Evolutionary conservation across 2,329 filamentous ascomycete genomes (phyloP).

Genomic region (Gnomoniopsis sp.): DNA sequence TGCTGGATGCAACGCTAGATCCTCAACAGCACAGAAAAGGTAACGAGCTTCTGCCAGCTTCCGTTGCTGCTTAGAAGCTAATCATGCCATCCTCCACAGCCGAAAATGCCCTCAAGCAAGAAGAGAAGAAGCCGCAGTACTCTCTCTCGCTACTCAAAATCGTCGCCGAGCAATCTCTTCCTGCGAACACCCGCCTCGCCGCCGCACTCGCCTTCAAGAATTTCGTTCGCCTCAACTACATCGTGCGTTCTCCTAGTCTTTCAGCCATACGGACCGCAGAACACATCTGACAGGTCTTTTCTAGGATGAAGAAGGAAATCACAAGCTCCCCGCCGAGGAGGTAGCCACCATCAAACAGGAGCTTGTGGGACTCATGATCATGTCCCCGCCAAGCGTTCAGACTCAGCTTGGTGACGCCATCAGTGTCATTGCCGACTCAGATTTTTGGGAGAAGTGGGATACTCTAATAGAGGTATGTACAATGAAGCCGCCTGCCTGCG

Average conservation of each 20-base stretch:
- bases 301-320: slow-evolving; percentile 85
- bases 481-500: not conserved
- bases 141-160: slow-evolving; percentile 87
- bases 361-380: slow-evolving; percentile 95
- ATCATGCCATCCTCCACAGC: slow-evolving; percentile 48
- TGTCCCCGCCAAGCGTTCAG: slow-evolving; percentile 81
- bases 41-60: slow-evolving; percentile 33
- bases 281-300: slow-evolving; percentile 11
- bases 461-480: slow-evolving; percentile 75
- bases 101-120: slow-evolving; percentile 72
- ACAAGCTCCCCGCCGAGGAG: slow-evolving; percentile 81
- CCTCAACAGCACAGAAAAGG: slow-evolving; percentile 86
- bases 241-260: slow-evolving; percentile 48
- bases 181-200: slow-evolving; percentile 76
- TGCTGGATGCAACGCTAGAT: slow-evolving; percentile 89
- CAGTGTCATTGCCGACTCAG: slow-evolving; percentile 94
- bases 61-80: slow-evolving; percentile 9
- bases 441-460: slow-evolving; percentile 95
- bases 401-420: slow-evolving; percentile 94
- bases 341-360: slow-evolving; percentile 90
- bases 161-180: slow-evolving; percentile 70
- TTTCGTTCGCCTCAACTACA: slow-evolving; percentile 92
- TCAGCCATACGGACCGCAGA: not conserved
- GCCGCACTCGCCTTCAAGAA: slow-evolving; percentile 97
- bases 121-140: slow-evolving; percentile 82